Conservation (phyloP, 495 filamentous ascomycete genomes). For the Aspergillus olivimuriae region DNA sequence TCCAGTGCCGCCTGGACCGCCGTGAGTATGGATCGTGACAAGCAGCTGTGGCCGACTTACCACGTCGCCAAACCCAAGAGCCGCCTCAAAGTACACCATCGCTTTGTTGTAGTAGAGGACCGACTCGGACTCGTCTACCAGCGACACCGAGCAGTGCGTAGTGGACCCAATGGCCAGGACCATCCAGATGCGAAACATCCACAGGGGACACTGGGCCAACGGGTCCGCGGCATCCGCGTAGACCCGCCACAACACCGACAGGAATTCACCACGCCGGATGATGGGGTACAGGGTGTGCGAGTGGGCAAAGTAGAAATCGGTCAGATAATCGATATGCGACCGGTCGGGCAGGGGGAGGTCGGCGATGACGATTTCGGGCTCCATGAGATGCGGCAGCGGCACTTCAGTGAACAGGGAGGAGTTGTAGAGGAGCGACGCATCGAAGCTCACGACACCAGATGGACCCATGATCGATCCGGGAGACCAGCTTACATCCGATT, state of each 20-base stretch:
- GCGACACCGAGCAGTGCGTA: slow-evolving; percentile 27
- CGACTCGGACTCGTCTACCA: slow-evolving; percentile 33
- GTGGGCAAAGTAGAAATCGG: slow-evolving; percentile 37
- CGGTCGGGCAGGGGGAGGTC: slow-evolving; percentile 15
- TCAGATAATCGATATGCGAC: slow-evolving; percentile 21
- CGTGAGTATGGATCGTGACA: not conserved
- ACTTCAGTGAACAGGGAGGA: slow-evolving; percentile 1
- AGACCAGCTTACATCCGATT: too few species aligned
- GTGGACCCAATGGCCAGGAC: slow-evolving; percentile 36
- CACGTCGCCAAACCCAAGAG: slow-evolving; percentile 31
- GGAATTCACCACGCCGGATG: slow-evolving; percentile 23
- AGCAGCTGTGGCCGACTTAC: slow-evolving; percentile 11
- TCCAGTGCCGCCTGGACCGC: slow-evolving; percentile 25
- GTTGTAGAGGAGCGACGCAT: not conserved
- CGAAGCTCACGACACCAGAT: not conserved
- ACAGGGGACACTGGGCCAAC: slow-evolving; percentile 21
- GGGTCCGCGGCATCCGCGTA: slow-evolving; percentile 22
- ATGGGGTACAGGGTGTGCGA: slow-evolving; percentile 37
- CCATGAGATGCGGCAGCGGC: not conserved
- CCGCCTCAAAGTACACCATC: slow-evolving; percentile 30
- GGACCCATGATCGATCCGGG: not conserved
- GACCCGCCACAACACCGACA: slow-evolving; percentile 20
- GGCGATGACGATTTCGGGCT: not conserved
- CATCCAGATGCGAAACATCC: slow-evolving; percentile 35
- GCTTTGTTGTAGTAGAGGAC: slow-evolving; percentile 31